phyloP scores from a whole-genome alignment of 768 basidiomycete genomes.

The Roridomyces roridus region DNA sequence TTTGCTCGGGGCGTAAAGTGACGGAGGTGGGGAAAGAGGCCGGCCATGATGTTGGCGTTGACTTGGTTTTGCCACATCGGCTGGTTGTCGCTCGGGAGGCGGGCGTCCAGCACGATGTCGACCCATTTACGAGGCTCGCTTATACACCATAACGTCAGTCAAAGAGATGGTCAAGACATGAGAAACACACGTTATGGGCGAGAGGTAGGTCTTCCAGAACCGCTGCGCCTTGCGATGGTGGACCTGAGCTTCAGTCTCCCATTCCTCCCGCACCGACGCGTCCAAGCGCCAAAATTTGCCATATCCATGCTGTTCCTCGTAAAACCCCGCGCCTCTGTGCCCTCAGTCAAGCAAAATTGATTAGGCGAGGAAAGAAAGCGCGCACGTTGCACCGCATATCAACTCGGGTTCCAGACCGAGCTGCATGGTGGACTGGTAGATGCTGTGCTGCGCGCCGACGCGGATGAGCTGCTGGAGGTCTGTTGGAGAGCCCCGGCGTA shows the following conservation, averaged over 20 bases:
- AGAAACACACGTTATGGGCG: constrained; percentile 1
- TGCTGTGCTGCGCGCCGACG: constrained; percentile 14
- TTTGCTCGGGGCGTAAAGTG: constrained; percentile 18
- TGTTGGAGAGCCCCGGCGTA: background rate
- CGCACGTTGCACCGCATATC: constrained; percentile 17
- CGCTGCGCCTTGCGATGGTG: constrained; percentile 15
- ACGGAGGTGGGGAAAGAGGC: constrained; percentile 19
- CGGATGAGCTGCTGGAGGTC: constrained; percentile 8
- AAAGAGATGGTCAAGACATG: background rate
- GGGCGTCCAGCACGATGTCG: constrained; percentile 15
- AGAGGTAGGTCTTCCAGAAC: constrained; percentile 19
- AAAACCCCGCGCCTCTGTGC: background rate
- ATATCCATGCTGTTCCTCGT: background rate
- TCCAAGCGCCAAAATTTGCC: constrained; percentile 12
- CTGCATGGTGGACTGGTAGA: constrained; percentile 5
- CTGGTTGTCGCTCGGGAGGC: constrained; percentile 6
- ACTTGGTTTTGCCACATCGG: constrained; percentile 21
- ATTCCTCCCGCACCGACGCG: constrained; percentile 1
- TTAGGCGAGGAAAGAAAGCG: background rate
- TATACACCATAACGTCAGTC: background rate
- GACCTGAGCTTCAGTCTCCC: constrained; percentile 13
- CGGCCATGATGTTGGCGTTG: constrained; percentile 19
- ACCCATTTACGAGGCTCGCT: constrained; percentile 15
- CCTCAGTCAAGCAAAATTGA: background rate
- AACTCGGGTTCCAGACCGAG: constrained; percentile 15